These are phyloP conservation scores for Cicer arietinum DNA, from an alignment of 306 rosid species.

Conservation along the genomic window DNA sequence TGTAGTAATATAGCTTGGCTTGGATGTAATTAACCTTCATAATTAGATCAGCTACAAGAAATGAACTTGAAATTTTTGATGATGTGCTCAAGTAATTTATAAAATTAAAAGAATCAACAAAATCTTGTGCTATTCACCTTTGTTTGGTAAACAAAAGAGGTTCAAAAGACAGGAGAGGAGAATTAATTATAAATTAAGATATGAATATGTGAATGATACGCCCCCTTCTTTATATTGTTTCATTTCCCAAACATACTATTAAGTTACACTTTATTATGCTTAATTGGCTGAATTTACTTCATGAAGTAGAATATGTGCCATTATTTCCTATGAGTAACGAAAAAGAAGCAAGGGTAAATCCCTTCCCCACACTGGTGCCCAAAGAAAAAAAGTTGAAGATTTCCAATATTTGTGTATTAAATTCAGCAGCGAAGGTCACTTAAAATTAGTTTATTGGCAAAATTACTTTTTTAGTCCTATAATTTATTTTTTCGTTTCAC, in stretches of 20 bases:
- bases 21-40: background rate
- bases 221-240: slow-evolving; percentile 22
- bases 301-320: slow-evolving; percentile 23
- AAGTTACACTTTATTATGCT: slow-evolving; percentile 33
- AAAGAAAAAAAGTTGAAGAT: background rate
- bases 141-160: slow-evolving; percentile 14
- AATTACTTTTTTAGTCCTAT: too few relatives aligned
- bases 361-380: slow-evolving; percentile 7
- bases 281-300: slow-evolving; percentile 11
- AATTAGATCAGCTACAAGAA: slow-evolving; percentile 17
- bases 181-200: slow-evolving; percentile 2
- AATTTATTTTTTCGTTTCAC: too few relatives aligned
- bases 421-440: slow-evolving; percentile 4
- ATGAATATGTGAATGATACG: background rate
- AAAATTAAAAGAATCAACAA: slow-evolving; percentile 21
- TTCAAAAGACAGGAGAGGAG: slow-evolving; percentile 3
- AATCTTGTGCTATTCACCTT: slow-evolving; percentile 20
- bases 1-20: slow-evolving; percentile 23
- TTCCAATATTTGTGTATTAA: background rate
- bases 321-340: slow-evolving; percentile 11
- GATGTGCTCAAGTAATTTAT: slow-evolving; percentile 23
- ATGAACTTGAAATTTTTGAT: slow-evolving; percentile 14
- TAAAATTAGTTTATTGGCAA: background rate
- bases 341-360: background rate
- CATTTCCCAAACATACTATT: slow-evolving; percentile 9